phyloP scores from a whole-genome alignment of 2,329 filamentous ascomycete species.

The Penicillium hordei region DNA sequence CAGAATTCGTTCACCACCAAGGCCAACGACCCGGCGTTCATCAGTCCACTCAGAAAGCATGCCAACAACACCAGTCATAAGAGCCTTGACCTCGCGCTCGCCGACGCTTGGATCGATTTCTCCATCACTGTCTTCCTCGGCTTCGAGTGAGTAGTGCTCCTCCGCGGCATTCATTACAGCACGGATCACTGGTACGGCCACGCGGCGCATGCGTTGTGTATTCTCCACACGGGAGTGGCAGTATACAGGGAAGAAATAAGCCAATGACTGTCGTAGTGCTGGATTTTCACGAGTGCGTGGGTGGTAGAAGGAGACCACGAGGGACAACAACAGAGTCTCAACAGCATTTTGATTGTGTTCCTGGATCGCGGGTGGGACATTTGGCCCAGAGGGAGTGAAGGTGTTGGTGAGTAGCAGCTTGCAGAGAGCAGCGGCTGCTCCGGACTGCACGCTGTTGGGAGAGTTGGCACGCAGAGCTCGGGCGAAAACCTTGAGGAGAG shows the following conservation, averaged over 20 bases:
- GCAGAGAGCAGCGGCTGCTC: conserved; percentile 75
- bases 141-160: conserved; percentile 68
- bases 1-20: conserved; percentile 52
- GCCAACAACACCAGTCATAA: conserved; percentile 75
- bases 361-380: conserved; percentile 53
- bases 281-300: conserved; percentile 78
- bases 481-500: conserved; percentile 80
- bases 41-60: conserved; percentile 91
- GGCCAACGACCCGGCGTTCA: conserved; percentile 71
- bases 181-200: conserved; percentile 73
- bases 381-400: conserved; percentile 52
- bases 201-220: conserved; percentile 73
- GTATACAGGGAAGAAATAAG: conserved; percentile 93
- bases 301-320: conserved; percentile 86
- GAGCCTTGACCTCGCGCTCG: conserved; percentile 51
- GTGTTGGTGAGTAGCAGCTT: conserved; percentile 83
- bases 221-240: conserved; percentile 83
- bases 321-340: conserved; percentile 74
- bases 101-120: conserved; percentile 78
- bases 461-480: conserved; percentile 73
- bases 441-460: conserved; percentile 72
- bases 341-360: conserved; percentile 57
- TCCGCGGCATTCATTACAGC: conserved; percentile 61
- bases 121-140: conserved; percentile 70
- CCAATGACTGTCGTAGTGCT: conserved; percentile 78